Conservation (phyloP, 495 filamentous ascomycete genomes). For the Aspergillus nanangensis region DNA sequence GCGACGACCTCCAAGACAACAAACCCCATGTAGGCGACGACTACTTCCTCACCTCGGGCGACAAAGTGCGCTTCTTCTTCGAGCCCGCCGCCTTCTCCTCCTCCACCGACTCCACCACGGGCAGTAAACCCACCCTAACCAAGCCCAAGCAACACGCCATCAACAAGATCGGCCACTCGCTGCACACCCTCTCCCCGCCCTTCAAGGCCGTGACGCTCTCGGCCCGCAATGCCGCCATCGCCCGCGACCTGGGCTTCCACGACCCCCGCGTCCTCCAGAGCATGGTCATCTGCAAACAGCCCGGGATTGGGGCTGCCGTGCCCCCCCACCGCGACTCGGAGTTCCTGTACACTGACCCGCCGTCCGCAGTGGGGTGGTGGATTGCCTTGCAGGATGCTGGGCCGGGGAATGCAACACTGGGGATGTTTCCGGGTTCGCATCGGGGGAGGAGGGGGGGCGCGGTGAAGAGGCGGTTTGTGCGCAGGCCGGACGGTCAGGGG, state of each 20-base stretch:
- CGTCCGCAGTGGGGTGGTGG: slow-evolving; percentile 90
- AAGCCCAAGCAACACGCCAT: slow-evolving; percentile 79
- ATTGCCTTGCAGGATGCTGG: slow-evolving; percentile 93
- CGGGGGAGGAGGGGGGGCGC: slow-evolving; percentile 37
- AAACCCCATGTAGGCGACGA: slow-evolving; percentile 78
- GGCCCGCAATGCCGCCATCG: slow-evolving; percentile 57
- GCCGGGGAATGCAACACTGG: slow-evolving; percentile 77
- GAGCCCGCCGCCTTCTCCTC: slow-evolving; percentile 62
- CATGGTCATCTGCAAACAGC: slow-evolving; percentile 98
- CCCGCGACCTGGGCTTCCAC: slow-evolving; percentile 62
- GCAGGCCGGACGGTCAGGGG: slow-evolving; percentile 46
- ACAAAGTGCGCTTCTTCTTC: slow-evolving; percentile 97
- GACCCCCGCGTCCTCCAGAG: slow-evolving; percentile 80
- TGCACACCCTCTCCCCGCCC: slow-evolving; percentile 69
- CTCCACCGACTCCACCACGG: slow-evolving; percentile 37
- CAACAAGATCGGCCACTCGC: slow-evolving; percentile 95
- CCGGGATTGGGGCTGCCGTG: slow-evolving; percentile 87
- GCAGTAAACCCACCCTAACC: slow-evolving; percentile 44
- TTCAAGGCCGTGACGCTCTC: slow-evolving; percentile 62
- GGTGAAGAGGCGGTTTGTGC: slow-evolving; percentile 70
- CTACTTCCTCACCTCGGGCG: slow-evolving; percentile 85
- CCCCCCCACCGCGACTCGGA: slow-evolving; percentile 86
- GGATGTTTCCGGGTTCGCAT: slow-evolving; percentile 78
- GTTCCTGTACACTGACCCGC: slow-evolving; percentile 89
- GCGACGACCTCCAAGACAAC: slow-evolving; percentile 42